A percentile compares a stretch with the other conserved stretches of the same genome.
phyloP scores from a whole-genome alignment of 768 basidiomycete species.

The Kwoniella sp. region DNA sequence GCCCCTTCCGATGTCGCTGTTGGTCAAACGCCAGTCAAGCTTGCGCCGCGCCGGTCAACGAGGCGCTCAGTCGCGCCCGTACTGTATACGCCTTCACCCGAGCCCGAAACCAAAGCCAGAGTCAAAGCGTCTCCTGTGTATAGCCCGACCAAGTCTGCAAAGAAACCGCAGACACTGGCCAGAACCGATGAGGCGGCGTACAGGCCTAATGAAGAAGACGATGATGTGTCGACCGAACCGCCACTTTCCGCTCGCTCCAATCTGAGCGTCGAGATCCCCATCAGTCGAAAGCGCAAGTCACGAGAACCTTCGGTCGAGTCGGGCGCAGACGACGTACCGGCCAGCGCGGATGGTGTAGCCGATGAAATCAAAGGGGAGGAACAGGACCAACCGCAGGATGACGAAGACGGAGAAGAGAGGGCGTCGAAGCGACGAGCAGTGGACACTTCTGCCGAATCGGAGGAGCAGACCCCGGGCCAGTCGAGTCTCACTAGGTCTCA shows the following conservation, averaged over 20 bases:
- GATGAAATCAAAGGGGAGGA: neutral
- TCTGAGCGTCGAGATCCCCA: slow-evolving; percentile 8
- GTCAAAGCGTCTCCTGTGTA: neutral
- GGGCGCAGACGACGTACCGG: neutral
- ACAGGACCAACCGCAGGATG: neutral
- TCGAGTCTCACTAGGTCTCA: neutral
- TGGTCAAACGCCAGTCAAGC: neutral
- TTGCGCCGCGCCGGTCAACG: neutral
- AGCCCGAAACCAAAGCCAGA: slow-evolving; percentile 1
- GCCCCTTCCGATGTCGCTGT: neutral
- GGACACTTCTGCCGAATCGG: slow-evolving; percentile 3
- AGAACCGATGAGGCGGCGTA: slow-evolving; percentile 14
- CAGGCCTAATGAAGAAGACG: slow-evolving; percentile 1
- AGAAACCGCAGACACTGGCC: neutral
- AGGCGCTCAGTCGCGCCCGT: neutral
- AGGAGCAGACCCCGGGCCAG: slow-evolving; percentile 51
- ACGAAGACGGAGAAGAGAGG: slow-evolving; percentile 16
- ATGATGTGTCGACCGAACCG: neutral
- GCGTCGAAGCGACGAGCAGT: slow-evolving; percentile 20
- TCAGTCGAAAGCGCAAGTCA: slow-evolving; percentile 8
- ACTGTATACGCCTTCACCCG: neutral
- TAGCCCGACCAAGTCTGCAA: neutral
- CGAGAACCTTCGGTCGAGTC: neutral
- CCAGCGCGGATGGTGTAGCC: neutral
- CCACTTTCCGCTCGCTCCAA: neutral